phyloP scores from a whole-genome alignment of 108 stramenopile genomes.

The Ochromonas danica region DNA sequence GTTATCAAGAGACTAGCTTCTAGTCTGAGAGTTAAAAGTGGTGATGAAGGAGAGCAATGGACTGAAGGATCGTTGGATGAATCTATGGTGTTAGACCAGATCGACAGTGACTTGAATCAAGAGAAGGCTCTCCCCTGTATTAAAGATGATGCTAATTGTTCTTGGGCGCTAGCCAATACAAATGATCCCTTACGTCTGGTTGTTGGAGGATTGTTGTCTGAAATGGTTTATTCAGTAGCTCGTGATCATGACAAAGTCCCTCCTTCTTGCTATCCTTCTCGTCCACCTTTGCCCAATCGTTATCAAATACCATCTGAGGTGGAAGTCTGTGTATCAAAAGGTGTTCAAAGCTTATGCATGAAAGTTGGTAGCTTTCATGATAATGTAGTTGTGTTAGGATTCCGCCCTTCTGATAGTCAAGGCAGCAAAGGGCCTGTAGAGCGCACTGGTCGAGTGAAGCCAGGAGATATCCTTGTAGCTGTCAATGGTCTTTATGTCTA shows the following conservation, averaged over 20 bases:
- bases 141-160: background rate
- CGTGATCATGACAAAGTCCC: slow-evolving; percentile 10
- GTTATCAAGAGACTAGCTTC: background rate
- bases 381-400: slow-evolving; percentile 27
- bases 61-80: background rate
- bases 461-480: slow-evolving; percentile 23
- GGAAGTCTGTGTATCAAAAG: slow-evolving; percentile 33
- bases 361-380: background rate
- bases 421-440: slow-evolving; percentile 8
- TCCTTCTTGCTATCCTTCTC: background rate
- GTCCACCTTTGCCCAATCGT: slow-evolving; percentile 17
- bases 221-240: slow-evolving; percentile 27
- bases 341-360: background rate
- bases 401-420: background rate
- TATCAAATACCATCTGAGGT: slow-evolving; percentile 7
- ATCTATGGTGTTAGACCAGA: background rate
- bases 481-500: slow-evolving; percentile 25
- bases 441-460: background rate
- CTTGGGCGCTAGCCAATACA: background rate
- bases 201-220: background rate
- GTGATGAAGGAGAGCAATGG: background rate
- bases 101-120: background rate
- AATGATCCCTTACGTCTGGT: background rate
- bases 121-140: background rate
- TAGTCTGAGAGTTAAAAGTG: background rate